Evolutionary conservation across 1,284 basidiomycete species (phyloP).

Genomic region (Trichosporon sp.): DNA sequence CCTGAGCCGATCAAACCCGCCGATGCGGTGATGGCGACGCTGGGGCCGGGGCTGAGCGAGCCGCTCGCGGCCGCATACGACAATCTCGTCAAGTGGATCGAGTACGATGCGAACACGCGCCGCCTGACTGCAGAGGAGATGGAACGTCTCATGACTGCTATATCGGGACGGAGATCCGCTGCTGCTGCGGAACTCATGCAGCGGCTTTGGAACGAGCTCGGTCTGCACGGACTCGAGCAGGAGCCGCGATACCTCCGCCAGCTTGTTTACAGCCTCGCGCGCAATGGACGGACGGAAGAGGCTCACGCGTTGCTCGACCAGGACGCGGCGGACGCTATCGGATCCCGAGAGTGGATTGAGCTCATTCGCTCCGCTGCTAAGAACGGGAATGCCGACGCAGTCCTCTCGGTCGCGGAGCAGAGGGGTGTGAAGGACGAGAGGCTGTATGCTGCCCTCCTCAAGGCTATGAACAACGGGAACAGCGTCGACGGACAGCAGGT

Average conservation of each 20-base stretch:
- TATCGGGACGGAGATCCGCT: background rate
- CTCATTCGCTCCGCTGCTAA: constrained; percentile 10
- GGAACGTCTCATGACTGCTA: background rate
- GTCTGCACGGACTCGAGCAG: background rate
- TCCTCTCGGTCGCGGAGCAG: background rate
- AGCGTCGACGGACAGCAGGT: background rate
- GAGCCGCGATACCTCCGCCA: background rate
- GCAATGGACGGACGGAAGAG: constrained; percentile 5
- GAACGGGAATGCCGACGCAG: background rate
- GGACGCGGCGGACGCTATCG: constrained; percentile 1
- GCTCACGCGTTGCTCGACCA: constrained; percentile 10
- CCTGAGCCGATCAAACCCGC: background rate
- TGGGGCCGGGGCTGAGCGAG: background rate
- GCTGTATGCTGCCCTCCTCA: constrained; percentile 8
- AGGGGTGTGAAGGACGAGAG: background rate
- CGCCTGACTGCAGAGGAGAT: background rate
- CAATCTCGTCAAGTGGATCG: constrained; percentile 3
- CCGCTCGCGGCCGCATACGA: background rate
- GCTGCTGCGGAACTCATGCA: constrained; percentile 12
- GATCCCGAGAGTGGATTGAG: constrained; percentile 2
- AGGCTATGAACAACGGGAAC: background rate
- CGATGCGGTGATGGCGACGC: background rate
- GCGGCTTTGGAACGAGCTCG: constrained; percentile 17
- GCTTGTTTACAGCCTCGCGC: constrained; percentile 2
- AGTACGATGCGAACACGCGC: background rate